Conservation (phyloP, 2,329 filamentous ascomycete genomes). For the Zarea fungicola region DNA sequence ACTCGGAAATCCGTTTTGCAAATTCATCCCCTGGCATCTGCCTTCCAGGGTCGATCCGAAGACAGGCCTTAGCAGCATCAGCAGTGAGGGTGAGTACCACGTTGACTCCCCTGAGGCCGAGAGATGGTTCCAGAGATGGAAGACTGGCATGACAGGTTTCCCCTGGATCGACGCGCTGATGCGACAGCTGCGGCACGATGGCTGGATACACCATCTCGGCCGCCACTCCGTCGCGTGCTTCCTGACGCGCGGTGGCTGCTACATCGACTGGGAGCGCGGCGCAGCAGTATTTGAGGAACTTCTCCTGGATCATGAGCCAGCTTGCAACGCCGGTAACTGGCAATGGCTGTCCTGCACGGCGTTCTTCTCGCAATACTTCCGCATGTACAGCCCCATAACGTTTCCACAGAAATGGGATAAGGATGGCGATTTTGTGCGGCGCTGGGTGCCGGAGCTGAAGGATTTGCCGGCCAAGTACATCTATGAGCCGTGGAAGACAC, state of each 20-base stretch:
- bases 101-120: conserved; percentile 60
- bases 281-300: conserved; percentile 74
- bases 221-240: conserved; percentile 76
- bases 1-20: conserved; percentile 57
- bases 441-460: conserved; percentile 63
- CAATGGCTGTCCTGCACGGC: conserved; percentile 73
- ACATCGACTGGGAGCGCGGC: conserved; percentile 73
- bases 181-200: conserved; percentile 65
- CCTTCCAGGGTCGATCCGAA: conserved; percentile 50
- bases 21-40: conserved; percentile 77
- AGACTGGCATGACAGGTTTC: conserved; percentile 64
- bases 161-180: conserved; percentile 79
- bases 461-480: conserved; percentile 63
- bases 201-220: conserved; percentile 77
- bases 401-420: conserved; percentile 75
- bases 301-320: conserved; percentile 68
- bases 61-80: conserved; percentile 44
- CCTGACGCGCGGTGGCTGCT: conserved; percentile 73
- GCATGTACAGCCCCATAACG: conserved; percentile 64
- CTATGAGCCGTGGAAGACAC: conserved; percentile 75
- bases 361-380: conserved; percentile 68
- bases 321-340: conserved; percentile 73
- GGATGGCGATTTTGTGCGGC: conserved; percentile 57
- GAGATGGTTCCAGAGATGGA: conserved; percentile 63
- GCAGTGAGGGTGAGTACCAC: conserved; percentile 58